Percentiles rank a stretch among this genome's conserved stretches.
Evolutionary conservation across 2,329 filamentous ascomycete genomes (phyloP).

Genomic region (Coniochaeta sp.): DNA sequence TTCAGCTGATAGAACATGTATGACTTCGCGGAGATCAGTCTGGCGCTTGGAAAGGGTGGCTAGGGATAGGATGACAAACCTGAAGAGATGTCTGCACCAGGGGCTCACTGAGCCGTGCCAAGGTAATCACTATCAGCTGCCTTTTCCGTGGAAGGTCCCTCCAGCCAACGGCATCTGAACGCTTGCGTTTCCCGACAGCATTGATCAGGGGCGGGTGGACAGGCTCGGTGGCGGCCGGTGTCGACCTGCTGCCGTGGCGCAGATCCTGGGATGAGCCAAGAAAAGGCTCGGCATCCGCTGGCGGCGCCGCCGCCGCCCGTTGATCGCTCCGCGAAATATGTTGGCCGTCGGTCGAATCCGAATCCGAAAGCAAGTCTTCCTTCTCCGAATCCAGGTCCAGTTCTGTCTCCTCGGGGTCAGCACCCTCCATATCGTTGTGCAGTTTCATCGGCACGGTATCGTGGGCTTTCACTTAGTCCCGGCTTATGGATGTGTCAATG

Average conservation of each 20-base stretch:
- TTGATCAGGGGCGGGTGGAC: not conserved
- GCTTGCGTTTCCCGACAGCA: not conserved
- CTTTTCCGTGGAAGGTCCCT: constrained; percentile 65
- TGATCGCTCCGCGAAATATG: not conserved
- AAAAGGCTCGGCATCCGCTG: not conserved
- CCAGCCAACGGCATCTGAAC: constrained; percentile 36
- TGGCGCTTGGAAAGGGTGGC: not conserved
- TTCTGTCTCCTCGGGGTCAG: not conserved
- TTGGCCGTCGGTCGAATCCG: not conserved
- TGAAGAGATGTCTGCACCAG: constrained; percentile 69
- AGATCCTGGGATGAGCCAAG: not conserved
- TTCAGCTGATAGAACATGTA: constrained; percentile 89
- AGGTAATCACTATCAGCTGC: constrained; percentile 69
- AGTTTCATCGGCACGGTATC: not conserved
- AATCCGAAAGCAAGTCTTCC: not conserved
- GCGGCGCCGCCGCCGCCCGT: not conserved
- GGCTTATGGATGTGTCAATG: not conserved
- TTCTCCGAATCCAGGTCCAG: not conserved
- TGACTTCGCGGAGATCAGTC: constrained; percentile 33
- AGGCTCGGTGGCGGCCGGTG: not conserved
- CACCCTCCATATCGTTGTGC: not conserved
- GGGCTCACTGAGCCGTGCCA: constrained; percentile 75
- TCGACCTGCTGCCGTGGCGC: not conserved
- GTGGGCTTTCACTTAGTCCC: not conserved
- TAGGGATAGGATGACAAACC: constrained; percentile 12